phyloP scores from a whole-genome alignment of 768 basidiomycete genomes.

The Naganishia kalamii region DNA sequence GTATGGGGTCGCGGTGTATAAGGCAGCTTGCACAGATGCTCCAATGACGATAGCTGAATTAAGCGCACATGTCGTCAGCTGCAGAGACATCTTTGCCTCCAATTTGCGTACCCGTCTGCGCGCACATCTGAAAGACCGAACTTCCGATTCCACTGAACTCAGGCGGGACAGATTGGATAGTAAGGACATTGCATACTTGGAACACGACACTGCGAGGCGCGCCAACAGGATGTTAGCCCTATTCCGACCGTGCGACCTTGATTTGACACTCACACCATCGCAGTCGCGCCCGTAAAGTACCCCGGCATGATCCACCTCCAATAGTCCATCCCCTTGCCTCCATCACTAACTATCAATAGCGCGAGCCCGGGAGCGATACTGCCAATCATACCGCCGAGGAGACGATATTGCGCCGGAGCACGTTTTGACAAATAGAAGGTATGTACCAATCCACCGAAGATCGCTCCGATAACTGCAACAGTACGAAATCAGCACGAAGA shows the following conservation, averaged over 20 bases:
- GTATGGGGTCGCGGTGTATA: no score
- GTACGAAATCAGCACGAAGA: not conserved
- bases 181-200: constrained; percentile 24
- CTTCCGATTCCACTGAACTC: constrained; percentile 36
- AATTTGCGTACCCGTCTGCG: constrained; percentile 17
- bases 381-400: not conserved
- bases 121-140: constrained; percentile 32
- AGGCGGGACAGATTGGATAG: constrained; percentile 36
- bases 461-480: not conserved
- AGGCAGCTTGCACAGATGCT: no score
- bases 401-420: not conserved
- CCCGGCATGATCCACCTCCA: constrained; percentile 39
- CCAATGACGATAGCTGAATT: no score
- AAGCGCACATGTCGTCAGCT: no score
- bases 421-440: not conserved
- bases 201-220: not conserved
- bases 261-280: not conserved
- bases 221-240: not conserved
- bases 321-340: constrained; percentile 36
- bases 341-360: constrained; percentile 35
- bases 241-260: not conserved
- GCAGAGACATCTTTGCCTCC: no score
- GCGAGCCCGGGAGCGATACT: constrained; percentile 21
- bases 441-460: not conserved
- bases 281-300: constrained; percentile 28